Base-by-base conservation (phyloP, 768 basidiomycete species). In the Solioccasus polychromus region DNA sequence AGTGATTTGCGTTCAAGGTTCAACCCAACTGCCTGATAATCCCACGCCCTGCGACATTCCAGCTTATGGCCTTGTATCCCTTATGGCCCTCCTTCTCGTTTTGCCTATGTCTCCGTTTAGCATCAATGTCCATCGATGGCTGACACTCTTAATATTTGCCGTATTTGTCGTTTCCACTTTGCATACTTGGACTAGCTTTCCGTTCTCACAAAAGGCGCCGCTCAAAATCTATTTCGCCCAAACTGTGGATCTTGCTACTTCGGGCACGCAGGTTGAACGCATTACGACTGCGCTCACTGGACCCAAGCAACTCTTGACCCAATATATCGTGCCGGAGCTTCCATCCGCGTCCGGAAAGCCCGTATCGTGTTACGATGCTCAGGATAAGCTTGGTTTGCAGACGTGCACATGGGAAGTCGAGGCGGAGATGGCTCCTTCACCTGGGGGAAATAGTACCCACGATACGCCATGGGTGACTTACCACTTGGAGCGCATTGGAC, bases 191-290 rank as follows among this genome's bases (percentile, higher is more conserved):
- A 45, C 73, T 6, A 68, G 62, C 7, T 80, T 81, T 66, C 88
- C 88, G 0, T 90, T 91, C 69, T 76, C 77, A 14, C 64, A 70
- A 31, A 61, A 74, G 18, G 62, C 75, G 5, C 87, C 86, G 0
- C 66, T 89, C 56, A 88, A 87, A 51, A 64, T 88, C 1, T 87
- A 73, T 63, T 91, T 89, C 72, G 72, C 73, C 39, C 88, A 90
- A 58, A 69, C 59, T 2, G 68, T 88, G 6, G 68, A 74, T 38
- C 63, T 88, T 30, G 53, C 57, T 24, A 45, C 63, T 8, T 57
- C 57, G 3, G 52, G 59, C n/a, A 50, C 49, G 11, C 41, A 48
- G 24, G 50, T 55, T 6, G 58, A 63, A n/a, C 66, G 61, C 11
- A 67, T 68, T 0, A 66, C 64, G 1, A 79, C 82, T 1, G 57